phyloP scores from a whole-genome alignment of 805 yeast species.

The Kregervanrija pseudodelftensis region DNA sequence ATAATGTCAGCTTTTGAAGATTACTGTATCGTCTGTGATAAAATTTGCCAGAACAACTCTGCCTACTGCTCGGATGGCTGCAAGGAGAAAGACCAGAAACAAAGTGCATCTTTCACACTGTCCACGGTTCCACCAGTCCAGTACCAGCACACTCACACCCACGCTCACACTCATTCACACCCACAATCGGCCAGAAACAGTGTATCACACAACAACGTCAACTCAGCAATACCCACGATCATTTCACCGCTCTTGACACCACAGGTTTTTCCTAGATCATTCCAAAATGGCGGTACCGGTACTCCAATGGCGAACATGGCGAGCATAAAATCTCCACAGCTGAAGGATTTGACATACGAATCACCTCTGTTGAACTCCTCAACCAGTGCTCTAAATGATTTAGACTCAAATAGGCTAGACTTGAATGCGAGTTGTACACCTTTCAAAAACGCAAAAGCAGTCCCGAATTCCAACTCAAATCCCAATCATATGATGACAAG shows the following conservation, averaged over 20 bases:
- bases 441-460: too few relatives aligned
- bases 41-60: conserved; percentile 23
- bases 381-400: conserved; percentile 13
- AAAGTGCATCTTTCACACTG: conserved; percentile 19
- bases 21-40: conserved; percentile 31
- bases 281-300: too few relatives aligned
- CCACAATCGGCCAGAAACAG: background rate
- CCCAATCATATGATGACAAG: too few relatives aligned
- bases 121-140: conserved; percentile 17
- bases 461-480: too few relatives aligned
- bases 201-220: background rate
- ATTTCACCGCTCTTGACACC: conserved; percentile 28
- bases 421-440: conserved; percentile 13
- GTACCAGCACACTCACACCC: background rate
- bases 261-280: conserved; percentile 14
- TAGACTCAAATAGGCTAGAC: conserved; percentile 26
- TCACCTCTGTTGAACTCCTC: conserved; percentile 24
- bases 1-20: conserved; percentile 35
- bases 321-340: conserved; percentile 18
- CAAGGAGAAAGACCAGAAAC: conserved; percentile 19
- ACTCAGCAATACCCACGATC: conserved; percentile 8
- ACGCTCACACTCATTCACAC: conserved; percentile 1
- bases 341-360: conserved; percentile 23
- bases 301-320: conserved; percentile 2
- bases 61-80: conserved; percentile 30